phyloP scores from a whole-genome alignment of 768 basidiomycete genomes.

The Scleroderma citrinum region DNA sequence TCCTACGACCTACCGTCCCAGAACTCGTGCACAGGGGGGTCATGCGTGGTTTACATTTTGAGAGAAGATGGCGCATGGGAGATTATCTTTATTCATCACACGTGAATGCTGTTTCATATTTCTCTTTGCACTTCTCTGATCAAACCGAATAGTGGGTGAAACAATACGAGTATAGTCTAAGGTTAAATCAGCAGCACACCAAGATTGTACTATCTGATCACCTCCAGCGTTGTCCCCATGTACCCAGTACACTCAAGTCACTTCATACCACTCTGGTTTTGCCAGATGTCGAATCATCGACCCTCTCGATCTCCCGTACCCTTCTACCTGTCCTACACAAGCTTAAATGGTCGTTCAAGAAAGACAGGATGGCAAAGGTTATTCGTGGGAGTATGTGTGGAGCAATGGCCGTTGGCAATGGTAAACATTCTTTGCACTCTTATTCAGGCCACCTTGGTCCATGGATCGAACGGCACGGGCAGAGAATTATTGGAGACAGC shows the following conservation, averaged over 20 bases:
- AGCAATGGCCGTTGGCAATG: conserved; percentile 18
- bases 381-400: conserved; percentile 39
- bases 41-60: conserved; percentile 61
- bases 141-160: conserved; percentile 45
- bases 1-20: conserved; percentile 56
- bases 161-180: conserved; percentile 57
- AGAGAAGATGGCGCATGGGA: conserved; percentile 61
- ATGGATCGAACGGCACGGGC: conserved; percentile 56
- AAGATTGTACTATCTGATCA: conserved; percentile 47
- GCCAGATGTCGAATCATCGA: conserved; percentile 60
- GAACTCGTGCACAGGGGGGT: conserved; percentile 69
- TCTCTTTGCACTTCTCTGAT: neutral
- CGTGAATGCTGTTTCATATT: conserved; percentile 30
- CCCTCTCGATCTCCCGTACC: conserved; percentile 48
- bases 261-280: conserved; percentile 49
- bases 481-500: conserved; percentile 46
- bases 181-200: conserved; percentile 49
- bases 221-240: conserved; percentile 42
- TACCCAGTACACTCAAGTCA: conserved; percentile 34
- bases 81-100: conserved; percentile 56
- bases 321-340: conserved; percentile 59
- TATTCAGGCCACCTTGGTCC: conserved; percentile 35
- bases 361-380: conserved; percentile 53
- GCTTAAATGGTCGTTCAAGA: conserved; percentile 67
- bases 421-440: conserved; percentile 10